Percentiles rank a stretch among this genome's conserved stretches.
Evolutionary conservation across 306 rosid genomes (phyloP).

Genomic region (Fragaria iinumae): DNA sequence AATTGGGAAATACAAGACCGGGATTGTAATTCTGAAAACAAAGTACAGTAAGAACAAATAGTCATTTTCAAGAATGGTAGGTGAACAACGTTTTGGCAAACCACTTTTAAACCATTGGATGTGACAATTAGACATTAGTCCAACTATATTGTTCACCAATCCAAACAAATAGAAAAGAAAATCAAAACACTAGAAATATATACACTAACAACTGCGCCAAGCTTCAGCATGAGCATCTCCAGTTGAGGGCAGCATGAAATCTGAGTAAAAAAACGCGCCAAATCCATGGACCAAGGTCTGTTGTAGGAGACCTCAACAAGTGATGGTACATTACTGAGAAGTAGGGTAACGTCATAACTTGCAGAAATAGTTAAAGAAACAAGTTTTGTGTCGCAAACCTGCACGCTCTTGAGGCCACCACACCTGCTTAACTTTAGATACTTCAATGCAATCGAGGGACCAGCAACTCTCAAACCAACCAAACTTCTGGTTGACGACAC

Average conservation of each 20-base stretch:
- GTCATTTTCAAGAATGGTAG: not conserved
- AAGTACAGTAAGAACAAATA: not conserved
- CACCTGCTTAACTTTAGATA: not conserved
- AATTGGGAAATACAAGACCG: not conserved
- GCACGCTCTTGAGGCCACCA: not conserved
- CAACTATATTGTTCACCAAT: not conserved
- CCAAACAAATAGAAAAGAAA: not conserved
- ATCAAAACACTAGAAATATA: not conserved
- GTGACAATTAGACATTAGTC: not conserved
- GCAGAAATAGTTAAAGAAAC: not conserved
- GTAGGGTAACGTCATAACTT: not conserved
- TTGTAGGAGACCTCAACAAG: constrained; percentile 4
- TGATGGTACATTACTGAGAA: not conserved
- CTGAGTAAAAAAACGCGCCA: not conserved
- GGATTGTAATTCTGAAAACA: not conserved
- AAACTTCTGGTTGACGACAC: not conserved
- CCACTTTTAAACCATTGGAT: not conserved
- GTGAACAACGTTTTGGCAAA: not conserved
- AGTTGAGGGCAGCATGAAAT: not conserved
- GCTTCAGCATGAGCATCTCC: not conserved
- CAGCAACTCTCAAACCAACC: not conserved
- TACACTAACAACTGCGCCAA: not conserved
- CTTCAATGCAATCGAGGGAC: constrained; percentile 1
- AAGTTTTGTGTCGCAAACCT: not conserved
- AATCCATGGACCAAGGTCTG: not conserved